Evolutionary conservation across 345 rosid species (phyloP), one percentile per base, ranked within the genome.

Genomic region (Durio zibethinus): DNA sequence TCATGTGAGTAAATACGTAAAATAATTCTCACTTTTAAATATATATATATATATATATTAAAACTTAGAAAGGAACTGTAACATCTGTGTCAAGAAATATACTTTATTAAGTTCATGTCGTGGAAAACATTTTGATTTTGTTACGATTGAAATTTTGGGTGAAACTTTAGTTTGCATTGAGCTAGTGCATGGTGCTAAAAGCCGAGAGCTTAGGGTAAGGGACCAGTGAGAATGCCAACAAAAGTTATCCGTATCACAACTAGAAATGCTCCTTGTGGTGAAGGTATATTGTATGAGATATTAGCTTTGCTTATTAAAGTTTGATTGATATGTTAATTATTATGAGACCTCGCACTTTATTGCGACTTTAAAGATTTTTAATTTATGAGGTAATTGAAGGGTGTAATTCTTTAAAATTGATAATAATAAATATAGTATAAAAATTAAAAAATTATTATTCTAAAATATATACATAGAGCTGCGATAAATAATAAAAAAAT

Each of bases 201-300:
- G 81, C 43, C 83, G 83, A 85, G 77, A 75, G 25, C 72, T 84
- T 6, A 76, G 81, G 73, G 85, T 86, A 88, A 88, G 76, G 89
- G 91, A 29, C 91, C 84, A 4, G 87, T 79, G 76, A 84, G 89
- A 54, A 88, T 86, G 83, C 89, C 87, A 18, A 83, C 85, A 3
- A 84, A 86, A 77, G 82, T 82, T 77, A 84, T 86, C n/a, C 76
- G 79, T 12, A 85, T 88, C 64, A 86, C 87, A 7, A 86, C 87
- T 31, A 76, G 88, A 61, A 85, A 85, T 75, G 76, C 86, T 62
- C 91, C 87, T 25, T 88, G 87, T 79, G 91, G 88, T 74, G 88
- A 86, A 83, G 91, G 89, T 88, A 78, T 27, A 33, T 21, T 61
- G 2, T 2, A 38, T 4, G 14, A 35, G 18, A 35, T 45, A 8